These are phyloP conservation scores for Imleria badia DNA, from an alignment of 768 basidiomycete species.

Conservation along the genomic window DNA sequence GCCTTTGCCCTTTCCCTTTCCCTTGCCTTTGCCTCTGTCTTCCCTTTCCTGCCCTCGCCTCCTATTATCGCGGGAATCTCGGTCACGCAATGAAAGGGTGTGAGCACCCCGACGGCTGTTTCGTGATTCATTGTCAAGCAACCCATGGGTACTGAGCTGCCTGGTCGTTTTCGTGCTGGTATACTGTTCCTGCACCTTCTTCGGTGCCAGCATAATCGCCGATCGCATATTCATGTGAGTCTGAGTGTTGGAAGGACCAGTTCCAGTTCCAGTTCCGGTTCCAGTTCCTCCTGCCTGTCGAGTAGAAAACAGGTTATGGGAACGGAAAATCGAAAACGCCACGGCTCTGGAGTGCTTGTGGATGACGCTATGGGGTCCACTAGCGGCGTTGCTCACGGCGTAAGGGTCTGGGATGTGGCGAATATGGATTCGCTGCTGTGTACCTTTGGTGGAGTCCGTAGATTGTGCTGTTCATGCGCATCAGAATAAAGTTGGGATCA, in stretches of 20 bases:
- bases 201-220: conserved; percentile 65
- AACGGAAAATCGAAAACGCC: conserved; percentile 78
- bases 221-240: conserved; percentile 29
- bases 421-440: conserved; percentile 68
- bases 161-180: conserved; percentile 74
- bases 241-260: conserved; percentile 9
- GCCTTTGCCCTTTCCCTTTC: conserved; percentile 34
- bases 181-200: conserved; percentile 74
- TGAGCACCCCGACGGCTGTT: conserved; percentile 18
- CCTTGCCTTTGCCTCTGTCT: conserved; percentile 14
- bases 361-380: conserved; percentile 65
- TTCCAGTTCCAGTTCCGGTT: neutral
- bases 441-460: conserved; percentile 53
- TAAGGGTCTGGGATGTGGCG: conserved; percentile 53
- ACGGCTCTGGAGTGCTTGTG: conserved; percentile 81
- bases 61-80: conserved; percentile 25
- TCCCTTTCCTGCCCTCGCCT: conserved; percentile 21
- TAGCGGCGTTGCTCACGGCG: conserved; percentile 39
- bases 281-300: conserved; percentile 11
- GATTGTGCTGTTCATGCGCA: conserved; percentile 30
- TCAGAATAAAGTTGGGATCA: neutral
- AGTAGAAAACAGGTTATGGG: conserved; percentile 38
- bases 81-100: conserved; percentile 16
- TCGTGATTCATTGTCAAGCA: conserved; percentile 49
- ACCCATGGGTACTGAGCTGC: conserved; percentile 64